Conservation (phyloP, 2,329 filamentous ascomycete genomes). For the Hymenoscyphus fructigenus region DNA sequence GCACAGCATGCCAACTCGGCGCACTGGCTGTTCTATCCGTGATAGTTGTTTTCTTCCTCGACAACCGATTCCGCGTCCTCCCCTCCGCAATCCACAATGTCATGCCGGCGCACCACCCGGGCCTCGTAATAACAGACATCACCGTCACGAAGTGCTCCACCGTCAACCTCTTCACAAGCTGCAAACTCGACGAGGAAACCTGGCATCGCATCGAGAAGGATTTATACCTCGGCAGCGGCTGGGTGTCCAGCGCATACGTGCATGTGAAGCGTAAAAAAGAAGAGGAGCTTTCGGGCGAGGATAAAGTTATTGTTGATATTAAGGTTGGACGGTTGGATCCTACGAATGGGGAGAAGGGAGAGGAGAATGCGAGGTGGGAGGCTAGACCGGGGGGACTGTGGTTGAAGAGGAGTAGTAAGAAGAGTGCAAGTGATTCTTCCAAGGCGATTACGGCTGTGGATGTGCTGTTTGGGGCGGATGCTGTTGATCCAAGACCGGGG, state of each 20-base stretch:
- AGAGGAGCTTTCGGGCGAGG: conserved; percentile 63
- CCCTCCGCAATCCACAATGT: conserved; percentile 67
- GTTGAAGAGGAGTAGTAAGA: conserved; percentile 50
- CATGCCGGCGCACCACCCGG: conserved; percentile 66
- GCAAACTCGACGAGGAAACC: conserved; percentile 54
- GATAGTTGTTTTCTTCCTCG: conserved; percentile 62
- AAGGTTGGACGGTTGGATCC: conserved; percentile 63
- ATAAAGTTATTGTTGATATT: conserved; percentile 63
- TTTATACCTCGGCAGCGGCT: conserved; percentile 63
- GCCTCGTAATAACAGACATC: conserved; percentile 69
- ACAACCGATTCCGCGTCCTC: conserved; percentile 67
- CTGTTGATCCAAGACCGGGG: conserved; percentile 81
- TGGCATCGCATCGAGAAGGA: conserved; percentile 74
- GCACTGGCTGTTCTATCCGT: conserved; percentile 47
- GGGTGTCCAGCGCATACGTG: conserved; percentile 65
- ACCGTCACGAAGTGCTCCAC: conserved; percentile 63
- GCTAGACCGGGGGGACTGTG: conserved; percentile 65
- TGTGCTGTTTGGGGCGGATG: conserved; percentile 69
- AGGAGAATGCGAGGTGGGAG: conserved; percentile 62
- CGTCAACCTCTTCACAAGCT: conserved; percentile 58
- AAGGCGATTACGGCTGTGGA: conserved; percentile 65
- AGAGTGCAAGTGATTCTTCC: conserved; percentile 49
- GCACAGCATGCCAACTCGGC: conserved; percentile 38
- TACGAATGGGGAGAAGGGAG: conserved; percentile 48
- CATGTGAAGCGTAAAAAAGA: conserved; percentile 70